phyloP scores from a whole-genome alignment of 306 rosid species.

The Quercus aquifolioides region DNA sequence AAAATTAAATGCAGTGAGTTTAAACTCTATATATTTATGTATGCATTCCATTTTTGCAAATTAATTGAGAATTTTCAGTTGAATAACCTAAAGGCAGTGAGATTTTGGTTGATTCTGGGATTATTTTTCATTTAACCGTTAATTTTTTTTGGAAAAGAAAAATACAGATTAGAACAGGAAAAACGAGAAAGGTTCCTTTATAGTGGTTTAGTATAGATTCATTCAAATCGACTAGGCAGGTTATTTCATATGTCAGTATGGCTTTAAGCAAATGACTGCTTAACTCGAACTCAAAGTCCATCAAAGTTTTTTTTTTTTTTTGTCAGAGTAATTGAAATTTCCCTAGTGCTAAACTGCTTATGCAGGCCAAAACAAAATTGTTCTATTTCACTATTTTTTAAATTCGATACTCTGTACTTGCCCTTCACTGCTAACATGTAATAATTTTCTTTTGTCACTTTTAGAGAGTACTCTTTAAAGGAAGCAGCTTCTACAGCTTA shows the following conservation, averaged over 20 bases:
- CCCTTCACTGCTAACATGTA: constrained; percentile 1
- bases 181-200: background rate
- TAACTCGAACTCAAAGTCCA: background rate
- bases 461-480: constrained; percentile 57
- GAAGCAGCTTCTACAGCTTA: constrained; percentile 85
- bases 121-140: no score
- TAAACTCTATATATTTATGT: no score
- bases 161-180: background rate
- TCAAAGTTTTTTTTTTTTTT: background rate
- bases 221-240: background rate
- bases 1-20: no score
- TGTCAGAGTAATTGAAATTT: background rate
- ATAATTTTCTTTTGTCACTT: constrained; percentile 20
- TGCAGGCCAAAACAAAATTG: background rate
- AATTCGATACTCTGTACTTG: background rate
- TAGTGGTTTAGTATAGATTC: background rate
- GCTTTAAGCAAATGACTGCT: background rate
- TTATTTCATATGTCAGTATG: background rate
- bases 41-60: no score
- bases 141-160: background rate
- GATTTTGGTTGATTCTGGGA: background rate
- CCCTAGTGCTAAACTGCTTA: background rate
- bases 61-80: background rate
- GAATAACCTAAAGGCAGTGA: background rate
- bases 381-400: background rate